Evolutionary conservation across 2,329 filamentous ascomycete species (phyloP).

Genomic region (Colletotrichum horii): DNA sequence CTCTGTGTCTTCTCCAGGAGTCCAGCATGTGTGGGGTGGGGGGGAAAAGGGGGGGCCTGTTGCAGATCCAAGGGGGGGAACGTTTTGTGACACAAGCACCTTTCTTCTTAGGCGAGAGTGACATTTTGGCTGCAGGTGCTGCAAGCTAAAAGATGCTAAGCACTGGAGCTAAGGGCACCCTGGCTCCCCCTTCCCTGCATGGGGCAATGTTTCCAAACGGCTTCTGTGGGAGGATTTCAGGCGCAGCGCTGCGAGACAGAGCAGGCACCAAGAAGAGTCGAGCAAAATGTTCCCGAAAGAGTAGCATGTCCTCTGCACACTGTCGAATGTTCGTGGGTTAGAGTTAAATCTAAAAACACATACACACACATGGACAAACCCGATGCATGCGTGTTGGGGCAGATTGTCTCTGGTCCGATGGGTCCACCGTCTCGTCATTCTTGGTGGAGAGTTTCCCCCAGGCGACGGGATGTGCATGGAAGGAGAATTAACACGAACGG

Average conservation of each 20-base stretch:
- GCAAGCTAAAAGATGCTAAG: not conserved
- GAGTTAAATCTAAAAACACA: not conserved
- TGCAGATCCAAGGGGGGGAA: not conserved
- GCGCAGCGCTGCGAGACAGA: not conserved
- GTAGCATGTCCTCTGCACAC: not conserved
- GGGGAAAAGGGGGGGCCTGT: not conserved
- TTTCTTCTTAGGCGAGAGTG: not conserved
- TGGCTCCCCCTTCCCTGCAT: constrained; percentile 1
- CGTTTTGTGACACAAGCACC: not conserved
- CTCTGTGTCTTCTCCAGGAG: not conserved
- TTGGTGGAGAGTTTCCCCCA: not conserved
- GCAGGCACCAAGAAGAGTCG: not conserved
- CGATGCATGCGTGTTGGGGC: not conserved
- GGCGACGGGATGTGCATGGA: not conserved
- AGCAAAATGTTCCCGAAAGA: not conserved
- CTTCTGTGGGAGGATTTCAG: constrained; percentile 1
- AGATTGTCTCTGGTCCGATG: not conserved
- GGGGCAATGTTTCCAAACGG: constrained; percentile 7
- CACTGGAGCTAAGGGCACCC: not conserved
- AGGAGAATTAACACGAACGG: not conserved
- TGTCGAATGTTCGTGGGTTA: not conserved
- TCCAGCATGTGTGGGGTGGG: not conserved
- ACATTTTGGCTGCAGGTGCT: not conserved
- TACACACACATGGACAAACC: not conserved
- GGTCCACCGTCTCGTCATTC: not conserved